These are phyloP conservation scores for Phytopythium mirpurense DNA, from an alignment of 352 stramenopile species.

Conservation along the genomic window DNA sequence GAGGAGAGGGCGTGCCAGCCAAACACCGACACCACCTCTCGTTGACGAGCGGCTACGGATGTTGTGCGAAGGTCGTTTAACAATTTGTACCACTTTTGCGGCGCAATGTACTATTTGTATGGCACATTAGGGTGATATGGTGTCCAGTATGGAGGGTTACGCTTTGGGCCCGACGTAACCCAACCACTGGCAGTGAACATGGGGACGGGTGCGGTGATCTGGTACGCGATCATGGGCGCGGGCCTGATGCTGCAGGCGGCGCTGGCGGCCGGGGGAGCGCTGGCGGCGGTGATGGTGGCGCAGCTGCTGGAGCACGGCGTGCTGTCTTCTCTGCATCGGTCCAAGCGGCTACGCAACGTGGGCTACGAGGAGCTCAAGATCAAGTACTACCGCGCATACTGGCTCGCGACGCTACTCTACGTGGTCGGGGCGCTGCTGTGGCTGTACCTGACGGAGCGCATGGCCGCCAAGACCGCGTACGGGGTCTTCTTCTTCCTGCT, in stretches of 20 bases:
- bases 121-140: neutral
- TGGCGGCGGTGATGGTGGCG: conserved; percentile 51
- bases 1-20: neutral
- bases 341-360: conserved; percentile 36
- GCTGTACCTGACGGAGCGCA: conserved; percentile 60
- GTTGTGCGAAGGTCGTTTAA: conserved; percentile 6
- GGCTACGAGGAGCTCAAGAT: conserved; percentile 27
- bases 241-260: conserved; percentile 15
- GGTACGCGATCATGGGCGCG: conserved; percentile 5
- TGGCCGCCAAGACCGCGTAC: conserved; percentile 36
- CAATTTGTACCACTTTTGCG: neutral
- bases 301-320: conserved; percentile 38
- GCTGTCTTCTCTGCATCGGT: conserved; percentile 35
- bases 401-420: conserved; percentile 41
- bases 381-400: conserved; percentile 66
- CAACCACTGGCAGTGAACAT: no score
- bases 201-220: neutral
- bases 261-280: conserved; percentile 21
- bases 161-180: neutral
- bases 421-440: conserved; percentile 34
- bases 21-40: neutral
- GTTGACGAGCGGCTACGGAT: neutral
- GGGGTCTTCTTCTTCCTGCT: conserved; percentile 43
- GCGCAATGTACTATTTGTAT: neutral
- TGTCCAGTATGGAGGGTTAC: neutral